Evolutionary conservation across 2,329 filamentous ascomycete genomes (phyloP), one percentile per base, ranked within the genome.

Genomic region (Ceratocystis papillata): DNA sequence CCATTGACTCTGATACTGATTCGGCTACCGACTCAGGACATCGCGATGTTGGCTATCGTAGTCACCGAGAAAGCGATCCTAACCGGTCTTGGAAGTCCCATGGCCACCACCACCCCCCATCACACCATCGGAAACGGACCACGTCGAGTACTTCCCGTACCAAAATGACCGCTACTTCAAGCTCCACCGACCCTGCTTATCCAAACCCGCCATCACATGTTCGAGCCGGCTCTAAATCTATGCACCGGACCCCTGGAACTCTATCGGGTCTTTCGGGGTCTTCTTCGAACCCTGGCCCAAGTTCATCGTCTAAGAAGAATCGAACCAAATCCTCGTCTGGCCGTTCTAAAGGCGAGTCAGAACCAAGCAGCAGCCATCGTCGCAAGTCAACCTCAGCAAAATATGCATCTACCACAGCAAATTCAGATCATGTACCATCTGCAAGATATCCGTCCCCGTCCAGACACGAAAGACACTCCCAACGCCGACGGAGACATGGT

Each of bases 341-440:
- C 22, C 64, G 53, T 8, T 37, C 64, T 20, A 65, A 61, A 28
- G 55, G n/a, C 55, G 64, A 65, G 44, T 57, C 64, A 22, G 64
- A 65, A 15, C 20, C 17, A 28, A 30, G 41, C n/a, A 33, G 44
- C 30, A 28, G 57, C 15, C 25, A 28, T 28, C 53, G 44, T 50
- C 64, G 55, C 55, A 65, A 65, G 44, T 65, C 64, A 6, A 65
- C 55, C 25, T 65, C 64, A 22, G 25, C 28, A 41, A 65, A 62
- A 22, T 44, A 55, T 37, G 46, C 41, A 28, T 33, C 57, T 50
- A 33, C 64, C 8, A n/a, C 62, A 20, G 20, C 2, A 41, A 64
- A 55, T 30, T 7, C 55, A 59, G 55, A 59, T 20, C 22, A 59
- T 2, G 15, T 5, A 50, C 25, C 61, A 17, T 41, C 37, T 33